Percentiles rank a stretch among this genome's conserved stretches.
Evolutionary conservation across 768 basidiomycete genomes (phyloP).

Genomic region (Boletus reticuloceps): DNA sequence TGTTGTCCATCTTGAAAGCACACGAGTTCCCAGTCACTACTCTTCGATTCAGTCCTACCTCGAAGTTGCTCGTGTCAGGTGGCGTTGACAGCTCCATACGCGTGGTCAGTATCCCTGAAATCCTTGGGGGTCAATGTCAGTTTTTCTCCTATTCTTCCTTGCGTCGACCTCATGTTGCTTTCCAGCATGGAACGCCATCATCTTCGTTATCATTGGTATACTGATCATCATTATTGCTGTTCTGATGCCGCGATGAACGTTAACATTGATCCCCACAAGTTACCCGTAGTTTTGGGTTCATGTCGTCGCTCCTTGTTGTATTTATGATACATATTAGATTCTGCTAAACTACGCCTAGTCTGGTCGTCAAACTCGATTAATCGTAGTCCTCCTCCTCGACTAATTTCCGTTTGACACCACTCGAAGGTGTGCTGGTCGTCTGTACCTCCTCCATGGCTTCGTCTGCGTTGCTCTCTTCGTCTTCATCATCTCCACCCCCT

Average conservation of each 20-base stretch:
- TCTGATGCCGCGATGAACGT: constrained; percentile 29
- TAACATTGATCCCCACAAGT: neutral
- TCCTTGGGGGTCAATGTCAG: constrained; percentile 53
- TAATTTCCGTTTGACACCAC: constrained; percentile 74
- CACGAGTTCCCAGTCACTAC: constrained; percentile 95
- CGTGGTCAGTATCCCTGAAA: constrained; percentile 68
- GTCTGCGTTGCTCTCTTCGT: constrained; percentile 51
- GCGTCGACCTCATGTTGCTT: constrained; percentile 25
- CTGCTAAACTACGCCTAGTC: constrained; percentile 9
- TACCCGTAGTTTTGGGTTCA: neutral
- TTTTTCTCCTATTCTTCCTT: constrained; percentile 24
- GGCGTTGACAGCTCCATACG: constrained; percentile 89
- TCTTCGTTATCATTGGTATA: constrained; percentile 43
- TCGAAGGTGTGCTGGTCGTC: constrained; percentile 47
- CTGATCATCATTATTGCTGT: constrained; percentile 44
- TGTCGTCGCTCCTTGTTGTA: constrained; percentile 13
- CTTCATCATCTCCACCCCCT: constrained; percentile 71
- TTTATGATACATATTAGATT: constrained; percentile 31
- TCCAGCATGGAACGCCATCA: constrained; percentile 38
- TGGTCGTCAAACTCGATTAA: constrained; percentile 29
- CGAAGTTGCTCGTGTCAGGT: constrained; percentile 79
- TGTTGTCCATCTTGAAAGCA: constrained; percentile 84
- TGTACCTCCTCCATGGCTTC: constrained; percentile 82
- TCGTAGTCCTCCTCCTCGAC: constrained; percentile 90
- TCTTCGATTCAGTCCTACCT: constrained; percentile 81